These are phyloP conservation scores for Yamadazyma endophytica DNA, from an alignment of 805 yeast species.

Conservation along the genomic window DNA sequence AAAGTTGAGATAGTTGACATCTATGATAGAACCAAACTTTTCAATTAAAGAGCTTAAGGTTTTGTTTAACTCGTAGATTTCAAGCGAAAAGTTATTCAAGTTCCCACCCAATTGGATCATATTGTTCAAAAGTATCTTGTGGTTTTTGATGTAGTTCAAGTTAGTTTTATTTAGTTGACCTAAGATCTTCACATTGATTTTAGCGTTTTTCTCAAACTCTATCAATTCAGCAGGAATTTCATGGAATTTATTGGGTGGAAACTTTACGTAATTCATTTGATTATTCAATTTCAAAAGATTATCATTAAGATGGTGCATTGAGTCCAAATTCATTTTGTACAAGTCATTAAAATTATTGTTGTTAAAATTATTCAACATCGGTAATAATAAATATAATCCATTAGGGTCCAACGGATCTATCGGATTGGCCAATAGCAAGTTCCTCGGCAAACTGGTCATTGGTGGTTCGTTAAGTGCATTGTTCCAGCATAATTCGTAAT, in stretches of 20 bases:
- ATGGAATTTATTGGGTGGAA: constrained; percentile 11
- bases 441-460: constrained; percentile 41
- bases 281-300: constrained; percentile 29
- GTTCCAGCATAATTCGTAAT: constrained; percentile 47
- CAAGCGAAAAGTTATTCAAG: constrained; percentile 51
- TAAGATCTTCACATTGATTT: constrained; percentile 27
- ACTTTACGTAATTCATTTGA: constrained; percentile 20
- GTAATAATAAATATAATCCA: constrained; percentile 48
- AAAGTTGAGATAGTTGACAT: constrained; percentile 45
- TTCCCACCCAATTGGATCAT: constrained; percentile 54
- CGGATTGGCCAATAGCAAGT: constrained; percentile 47
- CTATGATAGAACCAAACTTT: constrained; percentile 50
- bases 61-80: constrained; percentile 26
- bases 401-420: constrained; percentile 49
- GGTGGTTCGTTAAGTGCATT: constrained; percentile 48
- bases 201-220: constrained; percentile 30
- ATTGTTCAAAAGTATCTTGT: constrained; percentile 32
- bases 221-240: constrained; percentile 30
- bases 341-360: constrained; percentile 14
- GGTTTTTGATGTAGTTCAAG: constrained; percentile 35
- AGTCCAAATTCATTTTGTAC: constrained; percentile 24
- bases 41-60: constrained; percentile 36
- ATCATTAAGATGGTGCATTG: constrained; percentile 30
- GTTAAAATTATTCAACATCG: constrained; percentile 34
- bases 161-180: constrained; percentile 33